Percentiles rank a stretch among this genome's conserved stretches.
Conservation (phyloP, 179 eudicot genomes). For the Gypsophila paniculata region DNA sequence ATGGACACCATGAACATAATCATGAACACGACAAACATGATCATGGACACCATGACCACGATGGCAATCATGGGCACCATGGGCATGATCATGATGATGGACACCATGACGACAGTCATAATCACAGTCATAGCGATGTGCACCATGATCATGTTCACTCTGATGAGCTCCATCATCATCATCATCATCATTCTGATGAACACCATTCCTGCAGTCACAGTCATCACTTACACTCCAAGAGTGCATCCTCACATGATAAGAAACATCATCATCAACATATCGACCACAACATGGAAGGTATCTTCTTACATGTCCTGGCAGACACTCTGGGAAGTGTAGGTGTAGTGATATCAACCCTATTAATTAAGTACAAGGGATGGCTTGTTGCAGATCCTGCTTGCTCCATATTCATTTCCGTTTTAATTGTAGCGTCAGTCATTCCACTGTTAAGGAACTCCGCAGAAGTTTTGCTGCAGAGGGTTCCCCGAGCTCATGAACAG, state of each 20-base stretch:
- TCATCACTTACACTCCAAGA: conserved; percentile 28
- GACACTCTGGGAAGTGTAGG: conserved; percentile 99
- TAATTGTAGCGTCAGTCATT: conserved; percentile 83
- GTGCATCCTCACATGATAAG: conserved; percentile 19
- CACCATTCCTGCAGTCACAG: conserved; percentile 26
- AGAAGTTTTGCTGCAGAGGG: conserved; percentile 79
- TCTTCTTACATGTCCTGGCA: conserved; percentile 91
- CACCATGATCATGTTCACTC: conserved; percentile 15
- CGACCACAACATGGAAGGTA: conserved; percentile 99
- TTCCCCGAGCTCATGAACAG: conserved; percentile 75
- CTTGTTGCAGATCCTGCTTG: conserved; percentile 94
- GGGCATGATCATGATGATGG: conserved; percentile 1
- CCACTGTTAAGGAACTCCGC: conserved; percentile 87
- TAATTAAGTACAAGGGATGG: conserved; percentile 92
- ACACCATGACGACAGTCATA: conserved; percentile 13
- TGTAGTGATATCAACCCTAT: conserved; percentile 81
- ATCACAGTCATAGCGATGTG: not conserved
- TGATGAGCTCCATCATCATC: not conserved
- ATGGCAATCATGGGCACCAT: conserved; percentile 26
- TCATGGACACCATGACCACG: conserved; percentile 24
- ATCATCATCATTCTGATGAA: conserved; percentile 8
- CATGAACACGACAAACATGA: not conserved
- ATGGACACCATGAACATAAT: conserved; percentile 13
- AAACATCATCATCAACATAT: conserved; percentile 53
- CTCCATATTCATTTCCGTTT: conserved; percentile 81